Conservation (phyloP, 371 early-diverging fungal genomes). For the Apophysomyces elegans region DNA sequence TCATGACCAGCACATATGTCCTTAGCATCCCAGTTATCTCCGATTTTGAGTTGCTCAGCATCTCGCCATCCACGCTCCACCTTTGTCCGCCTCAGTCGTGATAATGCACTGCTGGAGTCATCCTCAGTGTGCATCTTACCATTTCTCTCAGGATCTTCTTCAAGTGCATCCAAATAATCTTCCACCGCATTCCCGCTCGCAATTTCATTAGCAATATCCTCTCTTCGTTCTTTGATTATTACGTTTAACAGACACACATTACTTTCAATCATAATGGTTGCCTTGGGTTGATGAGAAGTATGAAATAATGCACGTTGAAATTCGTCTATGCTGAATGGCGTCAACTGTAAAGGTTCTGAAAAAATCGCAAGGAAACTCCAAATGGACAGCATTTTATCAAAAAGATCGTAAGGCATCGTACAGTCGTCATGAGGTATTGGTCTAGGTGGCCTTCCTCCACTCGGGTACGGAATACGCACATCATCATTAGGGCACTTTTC, state of each 20-base stretch:
- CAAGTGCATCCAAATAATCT: slow-evolving; percentile 28
- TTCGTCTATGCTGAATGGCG: slow-evolving; percentile 48
- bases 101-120: slow-evolving; percentile 14
- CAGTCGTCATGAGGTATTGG: slow-evolving; percentile 38
- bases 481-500: slow-evolving; percentile 20
- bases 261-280: slow-evolving; percentile 38
- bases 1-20: slow-evolving; percentile 37
- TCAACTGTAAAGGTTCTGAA: slow-evolving; percentile 41
- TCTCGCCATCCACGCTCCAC: slow-evolving; percentile 47
- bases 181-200: slow-evolving; percentile 40
- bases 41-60: slow-evolving; percentile 34
- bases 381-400: slow-evolving; percentile 37
- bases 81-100: slow-evolving; percentile 19
- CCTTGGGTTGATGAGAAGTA: slow-evolving; percentile 28
- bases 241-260: slow-evolving; percentile 43
- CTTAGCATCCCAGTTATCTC: slow-evolving; percentile 46
- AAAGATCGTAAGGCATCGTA: slow-evolving; percentile 24
- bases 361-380: slow-evolving; percentile 51
- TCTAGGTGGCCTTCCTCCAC: slow-evolving; percentile 41
- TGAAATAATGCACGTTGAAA: slow-evolving; percentile 45
- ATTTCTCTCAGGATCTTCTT: slow-evolving; percentile 15
- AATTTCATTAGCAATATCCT: slow-evolving; percentile 38
- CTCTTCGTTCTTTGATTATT: slow-evolving; percentile 50
- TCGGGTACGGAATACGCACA: slow-evolving; percentile 43
- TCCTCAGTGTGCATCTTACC: slow-evolving; percentile 14